Conservation (phyloP, 768 basidiomycete genomes). For the Amanita muscaria region DNA sequence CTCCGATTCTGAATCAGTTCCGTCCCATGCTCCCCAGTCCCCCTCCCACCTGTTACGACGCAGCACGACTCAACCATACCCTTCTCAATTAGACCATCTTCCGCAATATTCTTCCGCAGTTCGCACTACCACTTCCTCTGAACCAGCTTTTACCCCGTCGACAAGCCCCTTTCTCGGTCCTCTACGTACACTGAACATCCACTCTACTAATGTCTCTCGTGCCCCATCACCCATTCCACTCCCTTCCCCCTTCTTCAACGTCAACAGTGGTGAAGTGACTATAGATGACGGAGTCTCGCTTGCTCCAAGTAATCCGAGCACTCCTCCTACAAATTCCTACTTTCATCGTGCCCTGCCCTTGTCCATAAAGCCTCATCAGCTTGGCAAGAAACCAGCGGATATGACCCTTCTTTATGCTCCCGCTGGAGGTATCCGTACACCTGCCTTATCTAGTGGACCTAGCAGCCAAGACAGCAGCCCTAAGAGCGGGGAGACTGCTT, state of each 20-base stretch:
- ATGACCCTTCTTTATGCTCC: conserved; percentile 2
- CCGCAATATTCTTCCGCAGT: conserved; percentile 24
- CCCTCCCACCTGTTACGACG: conserved; percentile 26
- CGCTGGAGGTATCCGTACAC: conserved; percentile 34
- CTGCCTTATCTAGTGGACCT: conserved; percentile 55
- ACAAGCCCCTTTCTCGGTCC: conserved; percentile 78
- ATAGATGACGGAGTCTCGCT: conserved; percentile 8
- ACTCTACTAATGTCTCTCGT: conserved; percentile 59
- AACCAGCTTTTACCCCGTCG: conserved; percentile 51
- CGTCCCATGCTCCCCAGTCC: conserved; percentile 26
- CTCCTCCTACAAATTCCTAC: conserved; percentile 10
- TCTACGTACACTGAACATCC: conserved; percentile 65
- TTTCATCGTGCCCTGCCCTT: conserved; percentile 3
- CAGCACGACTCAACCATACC: conserved; percentile 14
- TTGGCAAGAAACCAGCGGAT: conserved; percentile 3
- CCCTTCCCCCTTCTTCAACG: conserved; percentile 35
- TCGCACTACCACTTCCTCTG: conserved; percentile 21
- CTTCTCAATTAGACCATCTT: conserved; percentile 19
- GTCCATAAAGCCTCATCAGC: background rate
- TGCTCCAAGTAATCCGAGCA: conserved; percentile 8
- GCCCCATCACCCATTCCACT: conserved; percentile 65
- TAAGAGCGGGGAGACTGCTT: conserved; percentile 22
- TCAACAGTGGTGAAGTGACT: conserved; percentile 14
- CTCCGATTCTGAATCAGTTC: conserved; percentile 51
- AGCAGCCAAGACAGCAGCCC: conserved; percentile 61